Evolutionary conservation across 352 stramenopile species (phyloP).

Genomic region (Pythium plurisporium): DNA sequence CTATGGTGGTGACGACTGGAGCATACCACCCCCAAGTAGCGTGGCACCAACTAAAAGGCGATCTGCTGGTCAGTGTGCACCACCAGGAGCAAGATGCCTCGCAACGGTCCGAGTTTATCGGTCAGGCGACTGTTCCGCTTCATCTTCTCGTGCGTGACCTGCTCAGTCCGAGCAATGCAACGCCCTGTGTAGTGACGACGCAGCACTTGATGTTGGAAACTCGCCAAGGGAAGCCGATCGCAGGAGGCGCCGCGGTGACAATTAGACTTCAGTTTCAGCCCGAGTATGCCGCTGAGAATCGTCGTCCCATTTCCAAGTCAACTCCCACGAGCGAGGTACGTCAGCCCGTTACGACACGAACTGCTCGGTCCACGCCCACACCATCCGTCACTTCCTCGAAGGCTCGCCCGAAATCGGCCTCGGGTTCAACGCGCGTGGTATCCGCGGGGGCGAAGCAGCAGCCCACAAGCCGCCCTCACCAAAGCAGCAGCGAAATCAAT

Average conservation of each 20-base stretch:
- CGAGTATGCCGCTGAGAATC: slow-evolving; percentile 21
- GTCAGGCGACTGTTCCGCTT: slow-evolving; percentile 44
- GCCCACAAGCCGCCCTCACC: slow-evolving; percentile 7
- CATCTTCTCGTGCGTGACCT: slow-evolving; percentile 27
- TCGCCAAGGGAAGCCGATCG: slow-evolving; percentile 29
- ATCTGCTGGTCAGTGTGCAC: slow-evolving; percentile 64
- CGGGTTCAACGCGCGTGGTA: background rate
- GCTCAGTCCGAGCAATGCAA: background rate
- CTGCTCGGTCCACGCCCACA: background rate
- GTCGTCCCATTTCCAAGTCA: background rate
- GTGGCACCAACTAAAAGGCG: slow-evolving; percentile 50
- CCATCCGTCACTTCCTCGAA: slow-evolving; percentile 1
- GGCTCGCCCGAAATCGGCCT: background rate
- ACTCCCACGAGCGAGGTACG: background rate
- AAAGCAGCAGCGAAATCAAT: slow-evolving; percentile 60
- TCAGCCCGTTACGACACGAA: background rate
- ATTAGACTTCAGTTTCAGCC: slow-evolving; percentile 43
- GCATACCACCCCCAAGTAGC: slow-evolving; percentile 14
- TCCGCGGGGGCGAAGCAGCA: background rate
- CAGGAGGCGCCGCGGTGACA: slow-evolving; percentile 22
- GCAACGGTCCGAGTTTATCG: slow-evolving; percentile 41
- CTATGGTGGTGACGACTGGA: slow-evolving; percentile 2
- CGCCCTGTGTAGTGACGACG: background rate
- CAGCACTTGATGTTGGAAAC: slow-evolving; percentile 25
- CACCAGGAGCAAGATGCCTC: slow-evolving; percentile 8